Evolutionary conservation across 345 rosid genomes (phyloP).

Genomic region (Angophora floribunda): DNA sequence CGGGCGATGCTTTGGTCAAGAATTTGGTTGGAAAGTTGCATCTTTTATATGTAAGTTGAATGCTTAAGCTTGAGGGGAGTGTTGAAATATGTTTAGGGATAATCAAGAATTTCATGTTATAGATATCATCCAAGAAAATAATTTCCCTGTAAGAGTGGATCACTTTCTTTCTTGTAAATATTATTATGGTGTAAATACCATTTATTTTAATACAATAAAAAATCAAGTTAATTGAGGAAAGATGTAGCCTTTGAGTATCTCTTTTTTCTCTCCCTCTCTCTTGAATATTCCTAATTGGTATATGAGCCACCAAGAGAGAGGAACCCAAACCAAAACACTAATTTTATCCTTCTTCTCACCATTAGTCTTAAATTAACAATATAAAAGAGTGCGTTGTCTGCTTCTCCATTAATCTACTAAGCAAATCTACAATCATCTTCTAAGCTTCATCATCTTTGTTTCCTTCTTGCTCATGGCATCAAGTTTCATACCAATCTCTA

Average conservation of each 20-base stretch:
- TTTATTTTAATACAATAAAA: not conserved
- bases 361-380: not conserved
- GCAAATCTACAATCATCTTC: not conserved
- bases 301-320: not conserved
- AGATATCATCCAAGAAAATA: not conserved
- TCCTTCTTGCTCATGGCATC: not conserved
- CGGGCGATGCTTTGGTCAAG: too few species aligned
- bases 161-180: too few species aligned
- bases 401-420: not conserved
- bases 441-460: not conserved
- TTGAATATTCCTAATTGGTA: not conserved
- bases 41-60: too few species aligned
- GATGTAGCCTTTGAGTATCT: not conserved
- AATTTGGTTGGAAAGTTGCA: not conserved
- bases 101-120: not conserved
- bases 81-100: not conserved
- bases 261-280: not conserved
- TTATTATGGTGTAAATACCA: not conserved
- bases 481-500: not conserved
- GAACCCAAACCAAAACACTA: not conserved
- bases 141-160: too few species aligned
- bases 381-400: not conserved
- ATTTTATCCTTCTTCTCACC: not conserved
- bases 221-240: not conserved
- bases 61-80: not conserved